A percentile compares a stretch with the other conserved stretches of the same genome.
Evolutionary conservation across 2,329 filamentous ascomycete species (phyloP).

Genomic region (Setomelanomma holmii): DNA sequence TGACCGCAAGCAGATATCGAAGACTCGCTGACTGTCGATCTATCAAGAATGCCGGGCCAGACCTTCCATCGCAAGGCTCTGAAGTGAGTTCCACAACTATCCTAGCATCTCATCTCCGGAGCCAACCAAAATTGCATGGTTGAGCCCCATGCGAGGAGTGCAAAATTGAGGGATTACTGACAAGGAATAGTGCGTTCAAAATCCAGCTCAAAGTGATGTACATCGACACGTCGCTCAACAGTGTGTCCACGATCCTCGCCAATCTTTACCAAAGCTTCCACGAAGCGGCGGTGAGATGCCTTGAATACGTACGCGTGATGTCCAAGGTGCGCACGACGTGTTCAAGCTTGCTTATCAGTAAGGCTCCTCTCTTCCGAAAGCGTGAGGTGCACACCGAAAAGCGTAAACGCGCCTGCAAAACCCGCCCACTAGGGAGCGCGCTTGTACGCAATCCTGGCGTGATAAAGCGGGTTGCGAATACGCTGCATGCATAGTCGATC

Average conservation of each 20-base stretch:
- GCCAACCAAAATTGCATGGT: slow-evolving; percentile 9
- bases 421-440: slow-evolving; percentile 16
- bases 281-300: slow-evolving; percentile 79
- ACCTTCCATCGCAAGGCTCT: slow-evolving; percentile 83
- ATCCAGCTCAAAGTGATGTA: slow-evolving; percentile 86
- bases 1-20: slow-evolving; percentile 58
- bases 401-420: slow-evolving; percentile 17
- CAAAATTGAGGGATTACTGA: slow-evolving; percentile 18
- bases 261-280: slow-evolving; percentile 78
- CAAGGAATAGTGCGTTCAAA: slow-evolving; percentile 68
- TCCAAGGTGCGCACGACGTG: slow-evolving; percentile 63
- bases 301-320: slow-evolving; percentile 68
- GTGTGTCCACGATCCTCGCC: slow-evolving; percentile 68
- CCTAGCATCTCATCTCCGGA: background rate
- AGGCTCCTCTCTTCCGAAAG: slow-evolving; percentile 34
- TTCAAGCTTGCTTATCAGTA: slow-evolving; percentile 66
- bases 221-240: slow-evolving; percentile 81
- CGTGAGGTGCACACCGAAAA: slow-evolving; percentile 10
- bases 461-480: slow-evolving; percentile 16
- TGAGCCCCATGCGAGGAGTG: slow-evolving; percentile 3
- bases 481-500: slow-evolving; percentile 25
- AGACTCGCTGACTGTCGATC: slow-evolving; percentile 81
- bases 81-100: slow-evolving; percentile 56
- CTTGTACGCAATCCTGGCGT: slow-evolving; percentile 8
- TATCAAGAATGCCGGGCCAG: slow-evolving; percentile 73